A percentile compares a stretch with the other conserved stretches of the same genome.
These are phyloP conservation scores for Candida albicans DNA, from an alignment of 1,139 yeast genomes.

Conservation along the genomic window DNA sequence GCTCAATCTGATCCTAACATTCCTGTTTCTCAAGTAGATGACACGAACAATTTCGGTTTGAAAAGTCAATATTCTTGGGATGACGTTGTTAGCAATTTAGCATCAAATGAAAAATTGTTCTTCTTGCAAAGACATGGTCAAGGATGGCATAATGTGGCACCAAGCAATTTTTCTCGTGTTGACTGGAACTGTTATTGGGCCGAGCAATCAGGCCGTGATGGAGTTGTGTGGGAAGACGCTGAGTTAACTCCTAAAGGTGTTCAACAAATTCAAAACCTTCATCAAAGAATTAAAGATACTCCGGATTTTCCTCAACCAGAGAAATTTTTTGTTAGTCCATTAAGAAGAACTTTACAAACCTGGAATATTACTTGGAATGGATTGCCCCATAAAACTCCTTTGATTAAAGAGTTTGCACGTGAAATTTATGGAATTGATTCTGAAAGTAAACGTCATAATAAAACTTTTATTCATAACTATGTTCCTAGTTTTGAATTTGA, in stretches of 20 bases:
- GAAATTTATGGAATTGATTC: constrained; percentile 42
- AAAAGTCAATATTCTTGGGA: constrained; percentile 19
- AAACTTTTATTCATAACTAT: constrained; percentile 22
- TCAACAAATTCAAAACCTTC: constrained; percentile 21
- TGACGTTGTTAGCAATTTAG: constrained; percentile 6
- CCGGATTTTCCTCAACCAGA: constrained; percentile 28
- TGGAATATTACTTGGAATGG: constrained; percentile 31
- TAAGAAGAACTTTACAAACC: constrained; percentile 37
- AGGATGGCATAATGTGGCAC: constrained; percentile 40
- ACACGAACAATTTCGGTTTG: constrained; percentile 21
- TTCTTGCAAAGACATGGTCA: constrained; percentile 44
- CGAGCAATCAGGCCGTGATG: constrained; percentile 29
- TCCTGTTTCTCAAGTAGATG: constrained; percentile 10
- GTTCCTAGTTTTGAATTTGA: constrained; percentile 32
- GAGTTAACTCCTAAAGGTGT: constrained; percentile 30
- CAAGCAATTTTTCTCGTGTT: constrained; percentile 13
- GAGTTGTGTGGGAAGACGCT: constrained; percentile 40
- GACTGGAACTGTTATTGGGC: constrained; percentile 40
- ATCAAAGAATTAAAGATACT: constrained; percentile 14
- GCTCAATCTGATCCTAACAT: constrained; percentile 20
- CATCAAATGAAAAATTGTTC: constrained; percentile 26
- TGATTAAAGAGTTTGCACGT: constrained; percentile 34
- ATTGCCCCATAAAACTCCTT: constrained; percentile 19
- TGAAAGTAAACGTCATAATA: constrained; percentile 34
- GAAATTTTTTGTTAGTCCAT: constrained; percentile 34